phyloP scores from a whole-genome alignment of 768 basidiomycete species.

The Pulveroboletus sp. region DNA sequence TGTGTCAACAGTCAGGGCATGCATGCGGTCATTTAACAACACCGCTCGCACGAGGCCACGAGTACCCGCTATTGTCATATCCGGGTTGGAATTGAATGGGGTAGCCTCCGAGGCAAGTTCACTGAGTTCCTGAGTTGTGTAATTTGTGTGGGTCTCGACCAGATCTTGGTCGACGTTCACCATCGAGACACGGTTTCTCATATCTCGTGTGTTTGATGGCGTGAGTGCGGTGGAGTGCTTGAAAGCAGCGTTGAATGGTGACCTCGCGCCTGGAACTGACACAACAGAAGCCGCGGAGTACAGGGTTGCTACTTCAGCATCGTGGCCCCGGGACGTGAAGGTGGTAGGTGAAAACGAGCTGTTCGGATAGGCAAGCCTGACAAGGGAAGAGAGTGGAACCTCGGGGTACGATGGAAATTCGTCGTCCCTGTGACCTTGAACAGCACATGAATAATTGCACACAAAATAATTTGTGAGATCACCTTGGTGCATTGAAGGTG shows the following conservation, averaged over 20 bases:
- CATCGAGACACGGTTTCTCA: conserved; percentile 17
- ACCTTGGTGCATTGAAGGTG: conserved; percentile 21
- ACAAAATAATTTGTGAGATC: background rate
- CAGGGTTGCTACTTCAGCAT: conserved; percentile 80
- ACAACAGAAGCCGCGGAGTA: conserved; percentile 84
- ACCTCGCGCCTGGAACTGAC: conserved; percentile 53
- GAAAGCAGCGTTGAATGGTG: conserved; percentile 37
- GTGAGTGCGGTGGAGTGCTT: conserved; percentile 25
- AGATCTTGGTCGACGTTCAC: conserved; percentile 28
- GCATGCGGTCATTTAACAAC: conserved; percentile 84
- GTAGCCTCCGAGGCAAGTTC: conserved; percentile 82
- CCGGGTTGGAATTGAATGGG: conserved; percentile 53
- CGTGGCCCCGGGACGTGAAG: conserved; percentile 40
- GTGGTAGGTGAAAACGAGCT: conserved; percentile 50
- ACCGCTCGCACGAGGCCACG: conserved; percentile 80
- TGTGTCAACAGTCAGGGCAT: conserved; percentile 89
- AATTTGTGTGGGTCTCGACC: conserved; percentile 45
- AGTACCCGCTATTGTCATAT: conserved; percentile 70
- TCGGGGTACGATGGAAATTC: conserved; percentile 44
- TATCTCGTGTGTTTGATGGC: conserved; percentile 26
- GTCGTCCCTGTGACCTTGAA: conserved; percentile 21
- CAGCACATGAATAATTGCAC: conserved; percentile 8
- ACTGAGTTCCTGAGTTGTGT: conserved; percentile 60
- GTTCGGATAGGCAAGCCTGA: conserved; percentile 67
- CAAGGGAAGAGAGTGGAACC: conserved; percentile 69